phyloP scores from a whole-genome alignment of 306 rosid species.

The Gillenia trifoliata region DNA sequence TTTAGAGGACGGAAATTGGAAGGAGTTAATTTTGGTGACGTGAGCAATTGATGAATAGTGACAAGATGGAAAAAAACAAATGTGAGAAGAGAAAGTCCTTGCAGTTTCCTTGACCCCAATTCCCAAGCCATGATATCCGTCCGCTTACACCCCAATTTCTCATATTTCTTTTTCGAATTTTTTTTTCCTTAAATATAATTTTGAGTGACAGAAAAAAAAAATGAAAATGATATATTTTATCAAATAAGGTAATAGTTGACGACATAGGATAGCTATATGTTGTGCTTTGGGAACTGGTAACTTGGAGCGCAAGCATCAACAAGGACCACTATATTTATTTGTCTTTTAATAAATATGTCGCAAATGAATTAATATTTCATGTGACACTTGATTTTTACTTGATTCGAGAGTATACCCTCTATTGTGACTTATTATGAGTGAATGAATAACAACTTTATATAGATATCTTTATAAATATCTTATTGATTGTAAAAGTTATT shows the following conservation, averaged over 20 bases:
- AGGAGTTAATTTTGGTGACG: neutral
- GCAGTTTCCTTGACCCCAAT: neutral
- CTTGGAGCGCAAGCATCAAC: conserved; percentile 10
- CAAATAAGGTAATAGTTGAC: neutral
- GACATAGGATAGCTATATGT: neutral
- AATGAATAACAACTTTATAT: too few species aligned
- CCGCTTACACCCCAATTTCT: neutral
- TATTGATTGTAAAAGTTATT: too few species aligned
- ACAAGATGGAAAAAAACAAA: neutral
- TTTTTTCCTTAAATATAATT: too few species aligned
- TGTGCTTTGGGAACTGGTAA: neutral
- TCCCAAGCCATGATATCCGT: neutral
- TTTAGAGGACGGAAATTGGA: too few species aligned
- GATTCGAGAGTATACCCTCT: too few species aligned
- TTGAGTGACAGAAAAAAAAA: neutral
- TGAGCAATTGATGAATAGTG: neutral
- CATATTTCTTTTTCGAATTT: too few species aligned
- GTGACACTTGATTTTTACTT: too few species aligned
- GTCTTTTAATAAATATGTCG: neutral
- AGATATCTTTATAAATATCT: too few species aligned
- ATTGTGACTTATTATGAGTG: too few species aligned
- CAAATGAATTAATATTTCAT: neutral
- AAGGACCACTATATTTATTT: neutral
- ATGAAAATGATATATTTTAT: neutral
- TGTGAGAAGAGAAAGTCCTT: neutral